Evolutionary conservation across 2,329 filamentous ascomycete species (phyloP).

Genomic region (Eutypella sp.): DNA sequence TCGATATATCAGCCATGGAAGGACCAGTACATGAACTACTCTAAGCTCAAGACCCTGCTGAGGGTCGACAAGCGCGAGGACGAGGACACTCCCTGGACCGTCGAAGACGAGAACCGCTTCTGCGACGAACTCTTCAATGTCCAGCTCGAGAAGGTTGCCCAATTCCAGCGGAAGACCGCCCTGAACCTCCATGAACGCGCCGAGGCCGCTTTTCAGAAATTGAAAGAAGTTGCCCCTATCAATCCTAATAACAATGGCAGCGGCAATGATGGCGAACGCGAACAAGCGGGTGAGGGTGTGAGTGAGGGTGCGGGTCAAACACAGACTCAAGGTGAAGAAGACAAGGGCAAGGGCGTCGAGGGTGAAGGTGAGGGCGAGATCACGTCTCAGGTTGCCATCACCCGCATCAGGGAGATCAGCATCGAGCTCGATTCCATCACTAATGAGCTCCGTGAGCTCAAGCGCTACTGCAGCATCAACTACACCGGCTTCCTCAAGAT

Average conservation of each 20-base stretch:
- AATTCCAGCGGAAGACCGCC: constrained; percentile 80
- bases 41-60: constrained; percentile 83
- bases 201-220: constrained; percentile 58
- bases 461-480: constrained; percentile 93
- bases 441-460: constrained; percentile 85
- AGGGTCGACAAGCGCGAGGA: constrained; percentile 65
- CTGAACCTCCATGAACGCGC: constrained; percentile 49
- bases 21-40: constrained; percentile 92
- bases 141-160: constrained; percentile 90
- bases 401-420: constrained; percentile 65
- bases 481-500: constrained; percentile 98
- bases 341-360: too few species aligned
- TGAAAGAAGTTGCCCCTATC: constrained; percentile 74
- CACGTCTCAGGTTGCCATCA: constrained; percentile 44
- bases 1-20: constrained; percentile 84
- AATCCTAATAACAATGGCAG: constrained; percentile 44
- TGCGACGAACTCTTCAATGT: constrained; percentile 93
- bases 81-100: constrained; percentile 73
- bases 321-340: constrained; percentile 46
- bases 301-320: constrained; percentile 18
- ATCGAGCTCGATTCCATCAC: constrained; percentile 81
- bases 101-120: constrained; percentile 88
- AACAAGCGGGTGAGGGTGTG: background rate
- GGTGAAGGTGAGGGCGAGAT: constrained; percentile 18
- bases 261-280: background rate